Percentiles rank a stretch among this genome's conserved stretches.
phyloP scores from a whole-genome alignment of 108 stramenopile species.

The Bacterosira constricta region DNA sequence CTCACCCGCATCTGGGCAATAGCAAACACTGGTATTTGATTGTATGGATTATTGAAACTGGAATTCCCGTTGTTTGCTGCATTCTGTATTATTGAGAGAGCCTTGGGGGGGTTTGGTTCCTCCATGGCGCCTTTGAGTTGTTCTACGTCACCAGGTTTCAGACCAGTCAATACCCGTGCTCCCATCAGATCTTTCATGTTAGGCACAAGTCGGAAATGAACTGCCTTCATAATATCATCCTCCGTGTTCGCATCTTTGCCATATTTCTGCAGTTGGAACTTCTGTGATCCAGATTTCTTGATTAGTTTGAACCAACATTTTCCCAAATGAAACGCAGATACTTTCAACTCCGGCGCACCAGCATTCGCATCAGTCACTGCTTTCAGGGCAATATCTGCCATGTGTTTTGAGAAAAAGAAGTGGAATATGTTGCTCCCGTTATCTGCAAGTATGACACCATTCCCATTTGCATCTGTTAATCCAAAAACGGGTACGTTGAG shows the following conservation, averaged over 20 bases:
- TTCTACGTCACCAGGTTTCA: conserved; percentile 38
- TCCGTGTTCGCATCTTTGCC: conserved; percentile 3
- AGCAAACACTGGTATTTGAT: conserved; percentile 50
- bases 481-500: conserved; percentile 50
- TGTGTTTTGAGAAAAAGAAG: conserved; percentile 49
- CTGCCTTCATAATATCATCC: conserved; percentile 21
- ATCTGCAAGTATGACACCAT: conserved; percentile 45
- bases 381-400: conserved; percentile 38
- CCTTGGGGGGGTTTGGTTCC: conserved; percentile 23
- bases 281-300: conserved; percentile 4
- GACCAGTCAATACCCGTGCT: conserved; percentile 45
- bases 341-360: conserved; percentile 36
- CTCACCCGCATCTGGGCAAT: conserved; percentile 50
- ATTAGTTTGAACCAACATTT: conserved; percentile 52
- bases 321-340: conserved; percentile 48
- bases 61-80: conserved; percentile 30
- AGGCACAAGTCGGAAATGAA: conserved; percentile 47
- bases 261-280: conserved; percentile 34
- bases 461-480: conserved; percentile 46
- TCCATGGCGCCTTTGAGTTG: conserved; percentile 42
- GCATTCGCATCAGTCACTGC: conserved; percentile 35
- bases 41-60: conserved; percentile 36
- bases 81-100: conserved; percentile 44
- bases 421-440: conserved; percentile 39
- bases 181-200: conserved; percentile 54